Conservation (phyloP, 306 rosid genomes). For the Coriaria nepalensis region DNA sequence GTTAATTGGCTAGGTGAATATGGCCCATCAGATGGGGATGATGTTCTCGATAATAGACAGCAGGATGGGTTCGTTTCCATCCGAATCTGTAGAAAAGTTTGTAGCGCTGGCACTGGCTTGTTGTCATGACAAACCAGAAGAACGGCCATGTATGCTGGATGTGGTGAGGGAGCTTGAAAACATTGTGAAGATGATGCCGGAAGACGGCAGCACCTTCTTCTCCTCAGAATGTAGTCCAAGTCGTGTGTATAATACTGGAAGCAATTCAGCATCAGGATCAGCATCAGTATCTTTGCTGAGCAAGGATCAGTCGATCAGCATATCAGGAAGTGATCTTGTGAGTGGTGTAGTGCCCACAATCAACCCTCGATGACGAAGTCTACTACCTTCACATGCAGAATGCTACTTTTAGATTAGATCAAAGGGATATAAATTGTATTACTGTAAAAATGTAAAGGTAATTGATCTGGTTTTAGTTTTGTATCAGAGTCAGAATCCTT, state of each 20-base stretch:
- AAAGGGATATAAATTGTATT: no score
- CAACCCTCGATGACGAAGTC: slow-evolving; percentile 31
- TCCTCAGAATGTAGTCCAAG: no score
- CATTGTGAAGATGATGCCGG: slow-evolving; percentile 40
- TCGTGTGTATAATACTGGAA: no score
- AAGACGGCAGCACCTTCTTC: slow-evolving; percentile 25
- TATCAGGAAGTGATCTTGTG: slow-evolving; percentile 44
- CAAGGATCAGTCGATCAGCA: not conserved
- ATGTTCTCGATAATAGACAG: slow-evolving; percentile 38
- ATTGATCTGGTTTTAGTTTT: no score
- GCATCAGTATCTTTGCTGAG: slow-evolving; percentile 4
- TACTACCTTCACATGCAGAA: no score
- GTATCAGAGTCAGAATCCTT: no score
- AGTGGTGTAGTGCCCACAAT: slow-evolving; percentile 50
- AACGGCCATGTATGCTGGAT: slow-evolving; percentile 49
- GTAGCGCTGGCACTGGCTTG: slow-evolving; percentile 45
- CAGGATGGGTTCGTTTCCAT: slow-evolving; percentile 42
- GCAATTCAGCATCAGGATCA: slow-evolving; percentile 19
- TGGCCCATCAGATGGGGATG: slow-evolving; percentile 34
- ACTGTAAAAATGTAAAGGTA: no score
- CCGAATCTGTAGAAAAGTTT: slow-evolving; percentile 43
- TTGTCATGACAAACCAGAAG: slow-evolving; percentile 45
- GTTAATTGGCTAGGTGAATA: slow-evolving; percentile 30
- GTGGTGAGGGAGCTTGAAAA: slow-evolving; percentile 65
- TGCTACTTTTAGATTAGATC: no score